phyloP scores from a whole-genome alignment of 805 yeast genomes.

The Metschnikowia dekortorum region DNA sequence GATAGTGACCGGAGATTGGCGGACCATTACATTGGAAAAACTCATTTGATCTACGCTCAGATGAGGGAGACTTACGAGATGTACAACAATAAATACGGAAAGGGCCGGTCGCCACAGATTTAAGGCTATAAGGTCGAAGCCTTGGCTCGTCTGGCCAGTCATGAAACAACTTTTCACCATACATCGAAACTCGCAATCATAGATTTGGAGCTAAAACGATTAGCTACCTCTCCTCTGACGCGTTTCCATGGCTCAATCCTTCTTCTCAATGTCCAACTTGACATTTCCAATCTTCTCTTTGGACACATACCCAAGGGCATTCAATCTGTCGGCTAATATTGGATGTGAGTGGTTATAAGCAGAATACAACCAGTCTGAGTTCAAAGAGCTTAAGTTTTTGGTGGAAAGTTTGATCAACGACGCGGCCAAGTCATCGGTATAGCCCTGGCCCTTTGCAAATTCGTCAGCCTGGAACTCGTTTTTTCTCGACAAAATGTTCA shows the following conservation, averaged over 20 bases:
- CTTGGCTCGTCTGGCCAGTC: neutral
- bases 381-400: constrained; percentile 80
- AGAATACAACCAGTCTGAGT: constrained; percentile 85
- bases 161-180: neutral
- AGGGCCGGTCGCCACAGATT: neutral
- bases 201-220: neutral
- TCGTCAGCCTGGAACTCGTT: constrained; percentile 93
- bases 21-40: constrained; percentile 84
- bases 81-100: constrained; percentile 20
- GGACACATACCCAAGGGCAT: constrained; percentile 57
- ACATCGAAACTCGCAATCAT: neutral
- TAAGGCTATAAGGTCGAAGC: neutral
- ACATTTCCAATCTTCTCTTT: constrained; percentile 32
- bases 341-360: constrained; percentile 92
- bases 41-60: constrained; percentile 76
- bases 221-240: neutral
- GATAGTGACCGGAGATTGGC: constrained; percentile 87
- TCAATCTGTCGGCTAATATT: constrained; percentile 80
- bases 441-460: constrained; percentile 74
- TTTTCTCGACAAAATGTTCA: constrained; percentile 72
- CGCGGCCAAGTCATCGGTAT: constrained; percentile 58
- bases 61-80: constrained; percentile 58
- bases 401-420: constrained; percentile 73
- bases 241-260: neutral
- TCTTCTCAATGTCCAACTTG: constrained; percentile 12